Evolutionary conservation across 805 yeast species (phyloP), one percentile per base, ranked within the genome.

Genomic region (Wickerhamiella sergipiensis): DNA sequence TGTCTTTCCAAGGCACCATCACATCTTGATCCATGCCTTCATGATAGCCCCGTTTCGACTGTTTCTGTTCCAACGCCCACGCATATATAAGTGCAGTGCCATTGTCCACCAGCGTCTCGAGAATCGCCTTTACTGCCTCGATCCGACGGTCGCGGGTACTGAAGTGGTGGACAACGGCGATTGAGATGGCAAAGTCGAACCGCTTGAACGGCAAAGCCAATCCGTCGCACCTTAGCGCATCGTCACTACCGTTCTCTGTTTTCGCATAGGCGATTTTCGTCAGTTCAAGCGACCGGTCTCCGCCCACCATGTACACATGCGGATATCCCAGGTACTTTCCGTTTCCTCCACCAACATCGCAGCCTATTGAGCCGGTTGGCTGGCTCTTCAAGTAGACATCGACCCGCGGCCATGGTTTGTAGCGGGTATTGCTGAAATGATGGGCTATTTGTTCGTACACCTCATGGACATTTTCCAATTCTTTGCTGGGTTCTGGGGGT

Each of bases 361-460:
- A 72, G 1, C 98, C 98, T 0, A 90, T 55, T 1, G 81, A 68
- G 43, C 86, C 83, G 6, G 68, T 67, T 0, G 63, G 53, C 58
- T 77, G 76, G 1, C 65, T 57, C 10, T 58, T 61, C 45, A 92
- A 67, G 61, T 83, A 92, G 53, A 73, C 65, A 48, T 85, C 85
- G 23, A 92, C 98, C 19, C 88, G 80, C 7, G 97, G 97, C 98
- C 98, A 92, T 24, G 97, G 97, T 70, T 85, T 90, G 68, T 89
- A 92, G 46, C 98, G 67, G 0, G 98, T 92, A 58, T 83, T 83
- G 2, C 97, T 89, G 65, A 92, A 92, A 64, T 92, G 98, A 9
- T 81, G 59, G 0, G 98, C 97, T 26, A 92, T 92, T 53, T 84
- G 85, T 62, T 92, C 85, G 69, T 92, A 92, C 10, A 92, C 95